phyloP scores from a whole-genome alignment of 1,284 basidiomycete genomes.

The Heterobasidion occidentale region DNA sequence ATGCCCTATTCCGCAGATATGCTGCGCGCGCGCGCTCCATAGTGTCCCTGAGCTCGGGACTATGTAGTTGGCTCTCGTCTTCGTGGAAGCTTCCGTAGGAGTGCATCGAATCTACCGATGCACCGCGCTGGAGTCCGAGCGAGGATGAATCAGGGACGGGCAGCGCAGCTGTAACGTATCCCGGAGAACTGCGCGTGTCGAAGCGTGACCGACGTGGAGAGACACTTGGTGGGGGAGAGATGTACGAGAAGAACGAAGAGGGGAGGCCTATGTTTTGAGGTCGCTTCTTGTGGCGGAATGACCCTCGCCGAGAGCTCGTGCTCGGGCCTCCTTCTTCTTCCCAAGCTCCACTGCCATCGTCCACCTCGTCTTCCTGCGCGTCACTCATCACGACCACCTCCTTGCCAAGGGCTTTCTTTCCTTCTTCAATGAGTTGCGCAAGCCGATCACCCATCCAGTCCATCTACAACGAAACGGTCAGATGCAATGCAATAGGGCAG shows the following conservation, averaged over 20 bases:
- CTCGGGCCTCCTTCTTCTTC: conserved; percentile 37
- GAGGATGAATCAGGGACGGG: conserved; percentile 6
- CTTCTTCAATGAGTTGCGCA: conserved; percentile 61
- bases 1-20: conserved; percentile 17
- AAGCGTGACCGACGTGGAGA: conserved; percentile 27
- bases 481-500: neutral
- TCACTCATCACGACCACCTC: conserved; percentile 72
- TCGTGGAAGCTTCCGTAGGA: conserved; percentile 21
- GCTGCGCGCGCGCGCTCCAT: conserved; percentile 54
- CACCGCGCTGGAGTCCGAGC: conserved; percentile 11
- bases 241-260: conserved; percentile 20
- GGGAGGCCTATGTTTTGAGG: conserved; percentile 15
- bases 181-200: conserved; percentile 15
- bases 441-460: conserved; percentile 69
- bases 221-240: conserved; percentile 18
- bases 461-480: conserved; percentile 35
- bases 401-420: conserved; percentile 58
- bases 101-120: conserved; percentile 24
- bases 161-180: conserved; percentile 9
- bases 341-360: conserved; percentile 67
- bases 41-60: conserved; percentile 50
- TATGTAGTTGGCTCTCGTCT: conserved; percentile 41
- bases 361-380: conserved; percentile 59
- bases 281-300: conserved; percentile 20
- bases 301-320: conserved; percentile 19